Percentiles rank a stretch among this genome's conserved stretches.
Conservation (phyloP, 805 yeast species). For the Kodamaea kakaduensis region DNA sequence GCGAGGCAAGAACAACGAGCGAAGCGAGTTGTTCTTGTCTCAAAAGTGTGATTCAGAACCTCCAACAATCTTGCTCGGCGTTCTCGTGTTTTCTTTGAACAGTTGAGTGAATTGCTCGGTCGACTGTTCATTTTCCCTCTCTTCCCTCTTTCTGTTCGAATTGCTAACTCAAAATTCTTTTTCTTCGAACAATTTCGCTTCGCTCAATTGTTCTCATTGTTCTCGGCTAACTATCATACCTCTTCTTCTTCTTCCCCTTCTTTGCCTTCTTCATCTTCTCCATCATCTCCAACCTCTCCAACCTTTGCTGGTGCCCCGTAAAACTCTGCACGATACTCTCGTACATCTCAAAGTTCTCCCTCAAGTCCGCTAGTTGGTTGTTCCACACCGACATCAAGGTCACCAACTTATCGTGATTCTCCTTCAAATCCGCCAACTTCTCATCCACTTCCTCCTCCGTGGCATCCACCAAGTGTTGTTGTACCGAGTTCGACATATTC, state of each 20-base stretch:
- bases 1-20: no score
- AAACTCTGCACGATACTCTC: constrained; percentile 86
- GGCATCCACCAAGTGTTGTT: constrained; percentile 21
- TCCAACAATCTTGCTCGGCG: no score
- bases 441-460: constrained; percentile 14
- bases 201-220: no score
- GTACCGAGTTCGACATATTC: constrained; percentile 29
- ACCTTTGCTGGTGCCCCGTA: constrained; percentile 84
- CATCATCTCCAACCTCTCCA: constrained; percentile 49
- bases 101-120: no score
- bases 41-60: no score
- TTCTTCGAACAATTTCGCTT: no score
- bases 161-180: not conserved
- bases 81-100: no score
- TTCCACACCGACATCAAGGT: constrained; percentile 47
- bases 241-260: constrained; percentile 3
- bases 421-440: constrained; percentile 33
- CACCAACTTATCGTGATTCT: constrained; percentile 24
- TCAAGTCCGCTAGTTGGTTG: constrained; percentile 44
- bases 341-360: constrained; percentile 67
- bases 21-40: no score
- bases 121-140: no score
- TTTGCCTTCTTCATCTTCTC: constrained; percentile 21
- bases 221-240: constrained; percentile 2
- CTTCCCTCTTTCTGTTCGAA: no score